Percentiles rank a stretch among this genome's conserved stretches.
These are phyloP conservation scores for Linum tenue DNA, from an alignment of 345 rosid species.

Conservation along the genomic window DNA sequence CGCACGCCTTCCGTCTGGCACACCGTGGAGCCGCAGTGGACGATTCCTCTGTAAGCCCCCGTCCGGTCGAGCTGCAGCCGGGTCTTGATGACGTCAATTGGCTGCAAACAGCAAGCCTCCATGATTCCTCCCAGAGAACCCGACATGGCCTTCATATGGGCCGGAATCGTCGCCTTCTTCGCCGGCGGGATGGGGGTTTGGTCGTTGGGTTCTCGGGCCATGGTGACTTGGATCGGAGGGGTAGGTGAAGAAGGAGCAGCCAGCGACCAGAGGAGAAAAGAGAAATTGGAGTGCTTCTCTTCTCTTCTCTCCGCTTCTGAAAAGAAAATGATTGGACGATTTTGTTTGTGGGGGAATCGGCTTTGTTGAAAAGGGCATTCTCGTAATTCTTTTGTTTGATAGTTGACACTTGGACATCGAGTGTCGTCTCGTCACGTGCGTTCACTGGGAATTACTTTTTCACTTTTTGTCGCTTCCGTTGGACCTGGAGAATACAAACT, in stretches of 20 bases:
- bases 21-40: constrained; percentile 71
- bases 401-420: no score
- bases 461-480: no score
- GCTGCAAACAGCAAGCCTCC: constrained; percentile 87
- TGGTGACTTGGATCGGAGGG: not conserved
- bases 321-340: no score
- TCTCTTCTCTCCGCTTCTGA: not conserved
- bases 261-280: no score
- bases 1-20: constrained; percentile 60
- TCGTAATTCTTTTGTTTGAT: no score
- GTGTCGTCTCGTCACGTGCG: no score
- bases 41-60: constrained; percentile 65
- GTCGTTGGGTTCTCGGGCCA: not conserved
- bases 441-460: no score
- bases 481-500: no score
- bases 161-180: constrained; percentile 40
- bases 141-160: constrained; percentile 83
- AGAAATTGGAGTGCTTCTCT: not conserved
- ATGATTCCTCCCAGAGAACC: constrained; percentile 85
- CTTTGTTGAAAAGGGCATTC: no score
- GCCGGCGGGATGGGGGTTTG: not conserved
- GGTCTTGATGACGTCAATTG: constrained; percentile 91
- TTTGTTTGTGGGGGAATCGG: no score
- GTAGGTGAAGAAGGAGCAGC: not conserved
- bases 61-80: constrained; percentile 72